phyloP scores from a whole-genome alignment of 1,284 basidiomycete species.

The Malassezia furfur region DNA sequence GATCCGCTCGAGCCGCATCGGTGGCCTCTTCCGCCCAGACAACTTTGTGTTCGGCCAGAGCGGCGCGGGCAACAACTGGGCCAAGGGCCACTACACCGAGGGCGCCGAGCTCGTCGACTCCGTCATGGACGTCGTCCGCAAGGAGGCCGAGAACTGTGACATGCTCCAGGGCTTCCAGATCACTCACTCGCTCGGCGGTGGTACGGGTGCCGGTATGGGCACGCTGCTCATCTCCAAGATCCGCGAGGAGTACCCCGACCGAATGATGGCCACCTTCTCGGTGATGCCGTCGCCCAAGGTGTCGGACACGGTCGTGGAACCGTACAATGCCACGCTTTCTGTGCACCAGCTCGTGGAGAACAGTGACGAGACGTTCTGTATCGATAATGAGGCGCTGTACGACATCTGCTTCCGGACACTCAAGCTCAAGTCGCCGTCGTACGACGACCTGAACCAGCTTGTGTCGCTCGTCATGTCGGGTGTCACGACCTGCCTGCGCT shows the following conservation, averaged over 20 bases:
- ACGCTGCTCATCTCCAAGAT: constrained; percentile 59
- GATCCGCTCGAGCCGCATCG: constrained; percentile 61
- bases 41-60: constrained; percentile 59
- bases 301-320: constrained; percentile 58
- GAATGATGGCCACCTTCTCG: constrained; percentile 60
- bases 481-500: constrained; percentile 86
- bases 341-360: constrained; percentile 60
- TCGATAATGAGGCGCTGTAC: constrained; percentile 84
- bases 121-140: constrained; percentile 56
- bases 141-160: constrained; percentile 56
- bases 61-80: constrained; percentile 57
- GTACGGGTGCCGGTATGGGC: constrained; percentile 59
- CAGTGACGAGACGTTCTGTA: constrained; percentile 59
- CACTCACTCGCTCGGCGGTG: constrained; percentile 58
- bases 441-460: constrained; percentile 92
- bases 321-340: constrained; percentile 59
- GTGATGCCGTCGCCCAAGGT: constrained; percentile 58
- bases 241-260: constrained; percentile 58
- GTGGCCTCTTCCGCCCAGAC: constrained; percentile 55
- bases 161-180: constrained; percentile 58
- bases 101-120: constrained; percentile 56
- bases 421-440: constrained; percentile 84
- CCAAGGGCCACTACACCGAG: constrained; percentile 53
- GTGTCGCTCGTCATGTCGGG: constrained; percentile 97
- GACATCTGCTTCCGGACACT: constrained; percentile 96